A percentile compares a stretch with the other conserved stretches of the same genome.
Evolutionary conservation across 345 rosid species (phyloP).

Genomic region (Populus davidiana): DNA sequence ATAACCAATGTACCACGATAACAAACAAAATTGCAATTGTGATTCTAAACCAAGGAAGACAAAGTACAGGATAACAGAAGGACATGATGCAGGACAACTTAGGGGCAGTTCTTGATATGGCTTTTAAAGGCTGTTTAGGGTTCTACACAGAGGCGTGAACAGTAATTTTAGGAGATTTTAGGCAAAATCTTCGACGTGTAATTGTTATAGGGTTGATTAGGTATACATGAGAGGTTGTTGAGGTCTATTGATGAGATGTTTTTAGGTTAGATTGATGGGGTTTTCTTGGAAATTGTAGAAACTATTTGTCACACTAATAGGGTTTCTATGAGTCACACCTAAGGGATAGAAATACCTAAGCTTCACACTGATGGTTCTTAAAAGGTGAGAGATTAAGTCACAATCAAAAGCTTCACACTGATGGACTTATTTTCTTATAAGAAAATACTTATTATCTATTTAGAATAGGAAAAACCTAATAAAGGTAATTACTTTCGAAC

Average conservation of each 20-base stretch:
- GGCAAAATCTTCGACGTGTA: background rate
- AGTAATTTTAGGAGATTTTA: background rate
- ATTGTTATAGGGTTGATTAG: background rate
- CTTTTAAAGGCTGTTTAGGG: background rate
- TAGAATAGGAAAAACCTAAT: too few species aligned
- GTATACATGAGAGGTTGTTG: background rate
- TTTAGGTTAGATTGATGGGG: background rate
- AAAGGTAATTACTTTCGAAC: too few species aligned
- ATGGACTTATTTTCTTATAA: too few species aligned
- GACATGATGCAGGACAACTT: background rate
- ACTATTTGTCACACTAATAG: background rate
- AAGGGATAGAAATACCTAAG: too few species aligned
- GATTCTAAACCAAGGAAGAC: too few species aligned
- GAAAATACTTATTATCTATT: too few species aligned
- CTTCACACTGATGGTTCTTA: too few species aligned
- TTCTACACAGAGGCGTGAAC: background rate
- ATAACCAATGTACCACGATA: too few species aligned
- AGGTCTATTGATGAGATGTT: background rate
- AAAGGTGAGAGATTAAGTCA: too few species aligned
- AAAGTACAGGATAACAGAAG: too few species aligned
- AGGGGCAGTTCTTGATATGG: background rate
- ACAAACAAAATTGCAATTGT: too few species aligned
- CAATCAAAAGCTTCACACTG: too few species aligned
- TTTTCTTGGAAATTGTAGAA: background rate
- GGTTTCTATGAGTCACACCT: background rate